Evolutionary conservation across 2,329 filamentous ascomycete species (phyloP), one percentile per base, ranked within the genome.

Genomic region (Cladophialophora exuberans): DNA sequence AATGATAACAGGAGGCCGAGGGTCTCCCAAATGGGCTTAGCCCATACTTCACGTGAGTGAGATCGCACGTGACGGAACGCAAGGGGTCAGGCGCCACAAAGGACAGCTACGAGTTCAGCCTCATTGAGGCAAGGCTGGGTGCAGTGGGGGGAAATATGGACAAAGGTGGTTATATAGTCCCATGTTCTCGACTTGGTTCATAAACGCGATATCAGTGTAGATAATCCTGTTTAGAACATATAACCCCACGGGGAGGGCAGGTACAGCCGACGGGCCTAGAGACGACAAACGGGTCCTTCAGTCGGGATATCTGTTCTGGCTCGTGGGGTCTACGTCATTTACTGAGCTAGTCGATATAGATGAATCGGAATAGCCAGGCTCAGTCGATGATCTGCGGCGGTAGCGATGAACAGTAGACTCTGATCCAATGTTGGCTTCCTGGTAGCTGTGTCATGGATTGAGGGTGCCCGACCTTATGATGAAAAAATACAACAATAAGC

Each of bases 251-350:
- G 3, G 11, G 33, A 36, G 33, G 33, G 6, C n/a, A 13, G 33
- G 33, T 36, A 36, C 33, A 36, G 33, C 33, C 33, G 33, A 36
- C 4, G 35, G 80, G 81, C 26, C 26, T 31, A 28, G n/a, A 49
- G 33, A 49, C 33, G 36, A 41, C 13, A 49, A 26, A 49, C 33
- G 35, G 33, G 46, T 28, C 33, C 46, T 49, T 41, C 15, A 30
- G 36, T 49, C 33, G 11, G 33, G 33, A 49, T 41, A 49, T 49
- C 33, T 45, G n/a, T 31, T 44, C 42, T 44, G 13, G 42, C 42
- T 30, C 41, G 41, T 30, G 11, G 25, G 41, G 23, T 30, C 26
- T 44, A 18, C 23, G 18, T 48, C 38, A 48, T 39, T 48, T 38
- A 48, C 36, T 49, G 17, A 11, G 33, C 33, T 23, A 49, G 46